phyloP scores from a whole-genome alignment of 495 filamentous ascomycete genomes.

The Penicillium longicatenatum region DNA sequence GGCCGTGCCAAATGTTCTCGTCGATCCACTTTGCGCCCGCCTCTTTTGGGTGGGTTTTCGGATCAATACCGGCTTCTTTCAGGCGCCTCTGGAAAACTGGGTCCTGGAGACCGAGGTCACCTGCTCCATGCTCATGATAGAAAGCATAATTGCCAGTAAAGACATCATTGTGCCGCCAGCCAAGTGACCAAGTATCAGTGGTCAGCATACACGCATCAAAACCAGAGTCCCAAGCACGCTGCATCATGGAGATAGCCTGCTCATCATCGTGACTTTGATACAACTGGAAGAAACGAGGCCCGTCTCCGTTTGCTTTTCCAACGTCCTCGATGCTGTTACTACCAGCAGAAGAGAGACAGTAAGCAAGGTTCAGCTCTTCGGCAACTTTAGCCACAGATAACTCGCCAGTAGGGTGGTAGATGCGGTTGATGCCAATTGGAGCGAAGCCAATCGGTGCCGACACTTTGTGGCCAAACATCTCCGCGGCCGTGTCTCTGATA shows the following conservation, averaged over 20 bases:
- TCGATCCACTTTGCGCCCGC: constrained; percentile 64
- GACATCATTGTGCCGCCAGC: constrained; percentile 65
- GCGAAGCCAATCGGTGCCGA: constrained; percentile 64
- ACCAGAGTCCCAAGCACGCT: constrained; percentile 54
- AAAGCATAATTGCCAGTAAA: constrained; percentile 63
- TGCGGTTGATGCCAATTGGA: constrained; percentile 67
- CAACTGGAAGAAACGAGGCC: constrained; percentile 62
- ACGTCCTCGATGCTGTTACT: constrained; percentile 60
- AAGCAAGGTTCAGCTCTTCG: constrained; percentile 55
- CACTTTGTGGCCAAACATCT: constrained; percentile 63
- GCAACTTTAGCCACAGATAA: constrained; percentile 60
- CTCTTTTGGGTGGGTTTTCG: constrained; percentile 48
- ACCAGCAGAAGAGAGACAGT: constrained; percentile 61
- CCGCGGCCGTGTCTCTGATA: constrained; percentile 55
- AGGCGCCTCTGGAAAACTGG: constrained; percentile 58
- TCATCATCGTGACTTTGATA: constrained; percentile 68
- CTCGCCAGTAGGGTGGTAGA: constrained; percentile 61
- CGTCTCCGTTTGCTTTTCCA: constrained; percentile 53
- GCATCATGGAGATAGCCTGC: constrained; percentile 55
- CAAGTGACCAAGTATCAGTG: constrained; percentile 66
- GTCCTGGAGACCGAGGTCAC: constrained; percentile 56
- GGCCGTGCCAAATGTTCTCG: constrained; percentile 59
- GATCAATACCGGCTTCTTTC: constrained; percentile 53
- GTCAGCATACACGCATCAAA: constrained; percentile 64
- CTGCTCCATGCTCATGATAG: constrained; percentile 55